Conservation (phyloP, 345 rosid genomes). For the Moricandia arvensis region DNA sequence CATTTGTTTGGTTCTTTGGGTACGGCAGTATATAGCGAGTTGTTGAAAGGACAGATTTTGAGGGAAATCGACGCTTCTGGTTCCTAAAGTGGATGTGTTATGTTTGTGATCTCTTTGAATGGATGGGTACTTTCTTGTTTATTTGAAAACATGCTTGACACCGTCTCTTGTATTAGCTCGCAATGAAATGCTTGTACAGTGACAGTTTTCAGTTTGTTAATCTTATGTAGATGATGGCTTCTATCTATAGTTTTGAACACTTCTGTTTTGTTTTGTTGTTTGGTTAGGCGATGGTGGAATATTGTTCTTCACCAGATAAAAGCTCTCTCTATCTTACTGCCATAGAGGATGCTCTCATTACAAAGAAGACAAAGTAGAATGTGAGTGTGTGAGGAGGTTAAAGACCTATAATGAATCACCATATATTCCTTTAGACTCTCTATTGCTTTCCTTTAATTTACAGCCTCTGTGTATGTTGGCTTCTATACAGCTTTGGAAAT, state of each 20-base stretch:
- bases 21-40: conserved; percentile 90
- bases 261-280: neutral
- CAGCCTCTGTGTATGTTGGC: neutral
- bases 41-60: conserved; percentile 90
- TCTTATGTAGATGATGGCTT: neutral
- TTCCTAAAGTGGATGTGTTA: conserved; percentile 84
- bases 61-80: conserved; percentile 93
- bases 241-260: neutral
- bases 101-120: conserved; percentile 92
- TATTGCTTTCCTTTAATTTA: too few species aligned
- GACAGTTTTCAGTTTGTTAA: neutral
- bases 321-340: conserved; percentile 84
- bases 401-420: too few species aligned
- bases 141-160: conserved; percentile 84
- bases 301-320: conserved; percentile 81
- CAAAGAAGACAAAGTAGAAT: conserved; percentile 89
- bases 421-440: too few species aligned
- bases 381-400: conserved; percentile 49
- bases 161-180: conserved; percentile 88
- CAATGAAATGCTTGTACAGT: conserved; percentile 94
- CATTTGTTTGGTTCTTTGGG: conserved; percentile 7
- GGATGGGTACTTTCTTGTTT: conserved; percentile 97
- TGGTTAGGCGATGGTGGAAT: conserved; percentile 69
- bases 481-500: conserved; percentile 75
- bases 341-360: conserved; percentile 91